phyloP scores from a whole-genome alignment of 106 monocot genomes.

The Allium sativum region DNA sequence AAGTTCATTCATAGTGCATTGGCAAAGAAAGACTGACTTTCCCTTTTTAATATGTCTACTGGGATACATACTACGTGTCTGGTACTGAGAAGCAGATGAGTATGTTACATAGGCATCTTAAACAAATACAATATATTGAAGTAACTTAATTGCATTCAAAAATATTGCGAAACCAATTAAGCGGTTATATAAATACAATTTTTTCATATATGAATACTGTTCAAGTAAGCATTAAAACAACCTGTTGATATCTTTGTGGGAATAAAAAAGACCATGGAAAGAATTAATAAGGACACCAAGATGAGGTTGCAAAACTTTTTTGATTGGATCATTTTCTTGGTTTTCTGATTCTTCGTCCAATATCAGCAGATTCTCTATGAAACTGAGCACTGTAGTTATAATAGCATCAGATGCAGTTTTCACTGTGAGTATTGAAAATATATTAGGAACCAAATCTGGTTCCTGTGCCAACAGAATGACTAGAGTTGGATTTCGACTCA shows the following conservation, averaged over 20 bases:
- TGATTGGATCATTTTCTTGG: slow-evolving; percentile 30
- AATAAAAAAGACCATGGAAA: slow-evolving; percentile 42
- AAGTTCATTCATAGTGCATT: too few relatives aligned
- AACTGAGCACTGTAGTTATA: slow-evolving; percentile 56
- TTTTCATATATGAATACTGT: too few relatives aligned
- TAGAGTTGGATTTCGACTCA: slow-evolving; percentile 55
- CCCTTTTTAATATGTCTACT: too few relatives aligned
- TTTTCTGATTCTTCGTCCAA: slow-evolving; percentile 44
- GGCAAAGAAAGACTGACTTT: too few relatives aligned
- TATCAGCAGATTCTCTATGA: slow-evolving; percentile 67
- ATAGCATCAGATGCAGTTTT: slow-evolving; percentile 67
- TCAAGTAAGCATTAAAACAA: not conserved
- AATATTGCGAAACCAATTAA: not conserved
- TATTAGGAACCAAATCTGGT: slow-evolving; percentile 45
- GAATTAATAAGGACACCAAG: slow-evolving; percentile 42
- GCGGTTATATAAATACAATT: not conserved
- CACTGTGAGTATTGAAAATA: slow-evolving; percentile 79
- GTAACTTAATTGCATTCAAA: too few relatives aligned
- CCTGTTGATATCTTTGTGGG: slow-evolving; percentile 36
- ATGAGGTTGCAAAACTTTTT: slow-evolving; percentile 53
- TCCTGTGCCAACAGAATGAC: slow-evolving; percentile 42
- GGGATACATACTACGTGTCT: too few relatives aligned
- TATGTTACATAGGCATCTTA: too few relatives aligned
- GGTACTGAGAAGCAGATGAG: too few relatives aligned
- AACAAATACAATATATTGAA: too few relatives aligned